phyloP scores from a whole-genome alignment of 2,329 filamentous ascomycete species.

The Stromatinia cepivora region DNA sequence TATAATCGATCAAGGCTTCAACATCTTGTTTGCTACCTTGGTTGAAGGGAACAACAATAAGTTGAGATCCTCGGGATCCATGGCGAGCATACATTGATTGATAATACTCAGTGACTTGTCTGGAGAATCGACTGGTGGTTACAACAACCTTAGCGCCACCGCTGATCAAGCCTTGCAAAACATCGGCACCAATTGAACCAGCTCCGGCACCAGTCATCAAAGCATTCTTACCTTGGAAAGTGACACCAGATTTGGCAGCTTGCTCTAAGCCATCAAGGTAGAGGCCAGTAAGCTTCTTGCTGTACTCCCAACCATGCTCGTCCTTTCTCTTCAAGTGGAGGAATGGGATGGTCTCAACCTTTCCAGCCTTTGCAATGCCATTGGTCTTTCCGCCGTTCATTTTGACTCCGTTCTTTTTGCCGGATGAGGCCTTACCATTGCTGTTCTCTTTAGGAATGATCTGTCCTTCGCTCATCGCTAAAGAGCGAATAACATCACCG shows the following conservation, averaged over 20 bases:
- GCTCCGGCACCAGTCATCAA: constrained; percentile 98
- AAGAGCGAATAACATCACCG: constrained; percentile 86
- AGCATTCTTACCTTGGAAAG: constrained; percentile 91
- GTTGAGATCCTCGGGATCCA: constrained; percentile 89
- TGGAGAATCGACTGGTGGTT: constrained; percentile 94
- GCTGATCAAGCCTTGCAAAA: constrained; percentile 91
- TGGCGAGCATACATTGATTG: constrained; percentile 97
- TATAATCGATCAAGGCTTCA: constrained; percentile 89
- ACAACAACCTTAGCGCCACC: constrained; percentile 96
- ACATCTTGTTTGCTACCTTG: constrained; percentile 98
- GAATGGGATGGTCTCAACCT: constrained; percentile 97
- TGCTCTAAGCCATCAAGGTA: constrained; percentile 92
- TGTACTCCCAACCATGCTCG: constrained; percentile 96
- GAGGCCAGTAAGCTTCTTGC: constrained; percentile 92
- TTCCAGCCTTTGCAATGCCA: constrained; percentile 68
- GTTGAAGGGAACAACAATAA: constrained; percentile 98
- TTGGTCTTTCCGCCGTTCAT: constrained; percentile 43
- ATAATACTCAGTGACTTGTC: constrained; percentile 98
- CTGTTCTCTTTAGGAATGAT: constrained; percentile 86
- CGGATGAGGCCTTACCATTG: constrained; percentile 49
- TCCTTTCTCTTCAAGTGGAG: constrained; percentile 93
- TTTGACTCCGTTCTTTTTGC: constrained; percentile 53
- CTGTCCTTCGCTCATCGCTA: constrained; percentile 97
- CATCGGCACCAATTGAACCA: constrained; percentile 95
- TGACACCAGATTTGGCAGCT: constrained; percentile 82